A percentile compares a stretch with the other conserved stretches of the same genome.
Evolutionary conservation across 768 basidiomycete species (phyloP).

Genomic region (Russula griseocarnosa): DNA sequence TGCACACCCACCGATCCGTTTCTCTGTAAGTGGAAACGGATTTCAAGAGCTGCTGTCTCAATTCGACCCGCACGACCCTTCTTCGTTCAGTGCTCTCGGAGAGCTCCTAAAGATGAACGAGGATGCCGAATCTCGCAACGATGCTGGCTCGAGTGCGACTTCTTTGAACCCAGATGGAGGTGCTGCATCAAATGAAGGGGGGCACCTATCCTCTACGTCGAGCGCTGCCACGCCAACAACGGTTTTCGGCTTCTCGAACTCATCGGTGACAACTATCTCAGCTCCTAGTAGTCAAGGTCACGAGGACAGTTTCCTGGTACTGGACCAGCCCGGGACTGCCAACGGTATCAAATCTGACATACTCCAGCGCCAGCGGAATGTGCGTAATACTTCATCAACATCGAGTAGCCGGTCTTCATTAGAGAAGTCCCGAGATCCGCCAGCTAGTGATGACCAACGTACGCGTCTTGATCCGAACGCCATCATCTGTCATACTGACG

Average conservation of each 20-base stretch:
- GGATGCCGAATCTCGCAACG: constrained; percentile 4
- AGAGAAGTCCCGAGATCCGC: constrained; percentile 32
- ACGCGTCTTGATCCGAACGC: constrained; percentile 33
- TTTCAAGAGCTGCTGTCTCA: constrained; percentile 71
- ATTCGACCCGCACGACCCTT: constrained; percentile 40
- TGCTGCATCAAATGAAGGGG: constrained; percentile 12
- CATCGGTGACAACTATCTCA: constrained; percentile 29
- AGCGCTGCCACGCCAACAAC: constrained; percentile 30
- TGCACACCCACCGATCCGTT: constrained; percentile 84
- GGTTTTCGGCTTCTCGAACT: constrained; percentile 16
- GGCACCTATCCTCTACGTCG: constrained; percentile 29
- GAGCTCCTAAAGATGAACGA: constrained; percentile 42
- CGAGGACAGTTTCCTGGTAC: constrained; percentile 3
- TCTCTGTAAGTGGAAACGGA: constrained; percentile 79
- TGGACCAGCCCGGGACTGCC: neutral
- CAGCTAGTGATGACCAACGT: constrained; percentile 22
- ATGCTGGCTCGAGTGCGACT: constrained; percentile 18
- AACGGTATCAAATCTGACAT: neutral
- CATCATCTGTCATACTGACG: constrained; percentile 28
- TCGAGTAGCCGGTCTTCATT: constrained; percentile 33
- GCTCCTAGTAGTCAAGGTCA: constrained; percentile 24
- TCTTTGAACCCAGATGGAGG: constrained; percentile 18
- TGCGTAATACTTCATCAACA: constrained; percentile 3
- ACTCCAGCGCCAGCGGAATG: neutral
- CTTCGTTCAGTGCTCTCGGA: constrained; percentile 42